These are phyloP conservation scores for Arabis hirsuta DNA, from an alignment of 345 rosid genomes.

Conservation along the genomic window DNA sequence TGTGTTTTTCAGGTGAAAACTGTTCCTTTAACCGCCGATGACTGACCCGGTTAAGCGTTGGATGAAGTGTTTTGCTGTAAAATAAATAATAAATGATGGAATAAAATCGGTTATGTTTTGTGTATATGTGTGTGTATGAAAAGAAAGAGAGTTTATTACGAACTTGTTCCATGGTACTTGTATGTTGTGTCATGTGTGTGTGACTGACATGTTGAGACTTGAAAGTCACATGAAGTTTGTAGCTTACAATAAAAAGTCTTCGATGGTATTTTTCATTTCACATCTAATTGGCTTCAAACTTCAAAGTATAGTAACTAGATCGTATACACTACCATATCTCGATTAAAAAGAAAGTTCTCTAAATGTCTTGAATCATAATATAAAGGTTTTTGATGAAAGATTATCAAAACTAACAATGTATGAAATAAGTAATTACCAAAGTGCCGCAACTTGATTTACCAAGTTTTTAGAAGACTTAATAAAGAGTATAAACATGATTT, in stretches of 20 bases:
- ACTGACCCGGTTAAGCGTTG: constrained; percentile 37
- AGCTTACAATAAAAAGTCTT: constrained; percentile 38
- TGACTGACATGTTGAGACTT: constrained; percentile 24
- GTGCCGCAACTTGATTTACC: no score
- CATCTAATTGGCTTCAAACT: constrained; percentile 14
- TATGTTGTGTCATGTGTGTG: constrained; percentile 26
- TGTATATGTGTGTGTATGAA: constrained; percentile 10
- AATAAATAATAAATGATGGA: constrained; percentile 23
- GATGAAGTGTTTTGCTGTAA: constrained; percentile 27
- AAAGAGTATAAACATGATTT: no score
- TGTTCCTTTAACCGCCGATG: constrained; percentile 73
- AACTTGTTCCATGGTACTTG: constrained; percentile 13
- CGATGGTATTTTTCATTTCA: constrained; percentile 30
- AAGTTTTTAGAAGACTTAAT: no score
- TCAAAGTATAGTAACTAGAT: neutral
- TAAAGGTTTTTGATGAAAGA: no score
- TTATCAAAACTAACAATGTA: no score
- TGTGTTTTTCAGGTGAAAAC: constrained; percentile 64
- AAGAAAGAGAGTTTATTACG: constrained; percentile 25
- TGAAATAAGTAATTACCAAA: no score
- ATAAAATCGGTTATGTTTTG: constrained; percentile 7
- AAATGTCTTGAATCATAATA: no score
- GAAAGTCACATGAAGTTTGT: constrained; percentile 43
- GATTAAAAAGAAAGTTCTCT: no score
- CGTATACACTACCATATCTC: neutral